Evolutionary conservation across 2,329 filamentous ascomycete genomes (phyloP).

Genomic region (Arthroderma sp.): DNA sequence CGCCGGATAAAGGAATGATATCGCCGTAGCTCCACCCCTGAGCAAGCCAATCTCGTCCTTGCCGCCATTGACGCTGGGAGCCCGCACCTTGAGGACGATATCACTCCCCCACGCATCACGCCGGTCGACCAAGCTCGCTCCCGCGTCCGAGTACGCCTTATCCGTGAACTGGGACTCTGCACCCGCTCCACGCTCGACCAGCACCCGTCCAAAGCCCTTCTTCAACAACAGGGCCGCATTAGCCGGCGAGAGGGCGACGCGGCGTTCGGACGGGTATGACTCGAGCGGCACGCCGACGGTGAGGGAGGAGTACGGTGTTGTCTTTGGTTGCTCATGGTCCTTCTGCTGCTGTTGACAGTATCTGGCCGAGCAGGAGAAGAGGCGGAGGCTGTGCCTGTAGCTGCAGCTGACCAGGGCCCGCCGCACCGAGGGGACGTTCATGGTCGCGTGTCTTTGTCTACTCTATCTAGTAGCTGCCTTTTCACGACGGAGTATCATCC

Average conservation of each 20-base stretch:
- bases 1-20: slow-evolving; percentile 71
- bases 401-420: slow-evolving; percentile 7
- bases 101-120: slow-evolving; percentile 63
- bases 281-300: slow-evolving; percentile 71
- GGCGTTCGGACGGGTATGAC: slow-evolving; percentile 64
- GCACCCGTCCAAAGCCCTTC: slow-evolving; percentile 66
- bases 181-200: slow-evolving; percentile 74
- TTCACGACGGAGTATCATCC: not conserved
- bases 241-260: slow-evolving; percentile 72
- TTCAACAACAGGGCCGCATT: slow-evolving; percentile 74
- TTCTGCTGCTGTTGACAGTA: slow-evolving; percentile 8
- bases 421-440: slow-evolving; percentile 10
- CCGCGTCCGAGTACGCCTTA: slow-evolving; percentile 62
- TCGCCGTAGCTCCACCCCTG: slow-evolving; percentile 58
- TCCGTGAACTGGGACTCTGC: slow-evolving; percentile 65
- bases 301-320: slow-evolving; percentile 54
- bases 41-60: slow-evolving; percentile 63
- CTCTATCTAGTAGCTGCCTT: not conserved
- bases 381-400: slow-evolving; percentile 8
- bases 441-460: slow-evolving; percentile 6
- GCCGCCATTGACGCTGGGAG: slow-evolving; percentile 49
- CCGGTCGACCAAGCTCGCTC: slow-evolving; percentile 62
- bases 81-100: slow-evolving; percentile 73
- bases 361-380: slow-evolving; percentile 11
- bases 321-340: slow-evolving; percentile 7